Conservation (phyloP, 163 green algal species). For the Dunaliella salina region DNA sequence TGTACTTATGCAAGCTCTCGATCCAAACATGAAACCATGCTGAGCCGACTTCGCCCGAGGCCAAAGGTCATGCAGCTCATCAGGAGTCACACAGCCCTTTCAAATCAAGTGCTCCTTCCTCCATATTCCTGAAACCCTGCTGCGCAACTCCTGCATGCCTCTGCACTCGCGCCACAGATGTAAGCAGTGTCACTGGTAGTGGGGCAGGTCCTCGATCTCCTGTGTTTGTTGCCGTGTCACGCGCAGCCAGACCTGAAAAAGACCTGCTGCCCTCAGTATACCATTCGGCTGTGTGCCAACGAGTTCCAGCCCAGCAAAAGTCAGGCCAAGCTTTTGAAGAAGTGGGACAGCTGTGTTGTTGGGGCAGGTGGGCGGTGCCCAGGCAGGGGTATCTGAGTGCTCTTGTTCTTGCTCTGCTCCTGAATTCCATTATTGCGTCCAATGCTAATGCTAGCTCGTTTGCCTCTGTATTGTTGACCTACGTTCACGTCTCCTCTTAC, state of each 20-base stretch:
- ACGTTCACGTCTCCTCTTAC: no score
- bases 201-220: not conserved
- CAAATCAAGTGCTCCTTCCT: not conserved
- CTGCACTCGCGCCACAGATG: not conserved
- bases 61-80: no score
- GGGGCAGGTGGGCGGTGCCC: slow-evolving; percentile 13
- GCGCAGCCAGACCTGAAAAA: slow-evolving; percentile 44
- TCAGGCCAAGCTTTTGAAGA: slow-evolving; percentile 38
- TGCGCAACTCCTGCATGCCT: not conserved
- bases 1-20: not conserved
- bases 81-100: no score
- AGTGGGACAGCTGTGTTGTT: slow-evolving; percentile 34
- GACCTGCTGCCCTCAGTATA: slow-evolving; percentile 70
- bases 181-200: no score
- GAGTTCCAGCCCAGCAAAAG: slow-evolving; percentile 48
- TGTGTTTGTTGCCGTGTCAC: not conserved
- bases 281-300: slow-evolving; percentile 56
- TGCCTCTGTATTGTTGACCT: no score
- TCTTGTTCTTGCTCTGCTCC: no score
- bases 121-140: not conserved
- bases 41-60: no score
- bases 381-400: no score
- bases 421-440: no score
- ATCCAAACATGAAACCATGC: no score
- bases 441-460: no score